A percentile compares a stretch with the other conserved stretches of the same genome.
phyloP scores from a whole-genome alignment of 208 protist species.

The Crithidia expoeki region DNA sequence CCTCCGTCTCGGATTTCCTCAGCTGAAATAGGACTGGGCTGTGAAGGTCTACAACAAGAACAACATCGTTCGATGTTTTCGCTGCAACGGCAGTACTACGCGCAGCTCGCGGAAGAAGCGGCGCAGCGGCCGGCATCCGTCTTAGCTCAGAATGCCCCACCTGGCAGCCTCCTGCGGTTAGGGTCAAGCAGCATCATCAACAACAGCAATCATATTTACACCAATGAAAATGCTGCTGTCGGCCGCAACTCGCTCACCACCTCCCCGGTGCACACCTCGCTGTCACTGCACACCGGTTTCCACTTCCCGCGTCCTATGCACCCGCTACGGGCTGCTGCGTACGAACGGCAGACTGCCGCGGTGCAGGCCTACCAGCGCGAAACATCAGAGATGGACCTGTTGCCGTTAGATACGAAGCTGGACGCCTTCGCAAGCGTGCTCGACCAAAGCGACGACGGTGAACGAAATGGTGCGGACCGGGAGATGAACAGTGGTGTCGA shows the following conservation, averaged over 20 bases:
- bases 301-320: not conserved
- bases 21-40: too few species aligned
- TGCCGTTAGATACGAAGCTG: constrained; percentile 27
- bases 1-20: too few species aligned
- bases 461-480: not conserved
- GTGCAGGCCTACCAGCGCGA: constrained; percentile 1
- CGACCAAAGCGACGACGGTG: not conserved
- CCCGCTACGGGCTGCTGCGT: constrained; percentile 25
- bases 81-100: constrained; percentile 34
- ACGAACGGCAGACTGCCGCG: constrained; percentile 18
- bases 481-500: not conserved
- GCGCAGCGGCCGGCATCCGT: not conserved
- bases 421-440: constrained; percentile 1
- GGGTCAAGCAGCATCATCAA: not conserved
- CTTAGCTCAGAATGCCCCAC: too few species aligned
- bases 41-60: not conserved
- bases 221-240: too few species aligned
- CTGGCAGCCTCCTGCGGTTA: not conserved
- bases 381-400: not conserved
- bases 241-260: constrained; percentile 2
- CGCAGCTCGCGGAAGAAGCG: constrained; percentile 13
- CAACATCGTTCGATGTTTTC: constrained; percentile 4
- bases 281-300: not conserved
- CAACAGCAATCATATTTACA: not conserved
- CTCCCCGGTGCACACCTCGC: constrained; percentile 10